A percentile compares a stretch with the other conserved stretches of the same genome.
These are phyloP conservation scores for Trebouxiophyceae sp. DNA, from an alignment of 163 green algal species.

Conservation along the genomic window DNA sequence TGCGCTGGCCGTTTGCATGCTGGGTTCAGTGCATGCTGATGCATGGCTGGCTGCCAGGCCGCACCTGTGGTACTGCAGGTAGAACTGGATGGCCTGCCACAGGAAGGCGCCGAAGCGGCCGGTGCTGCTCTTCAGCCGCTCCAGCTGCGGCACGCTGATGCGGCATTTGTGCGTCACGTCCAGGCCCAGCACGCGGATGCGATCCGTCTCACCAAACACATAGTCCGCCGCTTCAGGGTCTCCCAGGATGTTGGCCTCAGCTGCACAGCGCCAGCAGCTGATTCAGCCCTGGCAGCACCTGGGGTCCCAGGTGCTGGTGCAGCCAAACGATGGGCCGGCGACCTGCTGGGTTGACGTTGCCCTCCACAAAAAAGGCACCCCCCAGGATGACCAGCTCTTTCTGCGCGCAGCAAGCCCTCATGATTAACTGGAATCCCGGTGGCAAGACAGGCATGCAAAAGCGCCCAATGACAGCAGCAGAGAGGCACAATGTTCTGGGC, in stretches of 20 bases:
- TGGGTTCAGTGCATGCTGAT: too few species aligned
- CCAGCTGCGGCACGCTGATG: conserved; percentile 33
- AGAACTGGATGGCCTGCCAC: conserved; percentile 65
- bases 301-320: too few species aligned
- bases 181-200: conserved; percentile 49
- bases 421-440: too few species aligned
- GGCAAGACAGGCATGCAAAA: not conserved
- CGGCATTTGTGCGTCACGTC: conserved; percentile 66
- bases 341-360: conserved; percentile 80
- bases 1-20: too few species aligned
- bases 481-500: conserved; percentile 46
- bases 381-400: conserved; percentile 67
- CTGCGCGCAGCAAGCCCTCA: too few species aligned
- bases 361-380: conserved; percentile 72
- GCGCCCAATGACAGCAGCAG: too few species aligned
- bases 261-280: too few species aligned
- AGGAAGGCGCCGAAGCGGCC: conserved; percentile 58
- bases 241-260: conserved; percentile 86
- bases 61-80: conserved; percentile 69
- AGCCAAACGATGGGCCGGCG: too few species aligned
- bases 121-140: conserved; percentile 18
- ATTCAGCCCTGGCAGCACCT: too few species aligned
- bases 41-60: too few species aligned
- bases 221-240: conserved; percentile 82
- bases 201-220: conserved; percentile 45